Conservation (phyloP, 768 basidiomycete species). For the Strobilomyces confusus region DNA sequence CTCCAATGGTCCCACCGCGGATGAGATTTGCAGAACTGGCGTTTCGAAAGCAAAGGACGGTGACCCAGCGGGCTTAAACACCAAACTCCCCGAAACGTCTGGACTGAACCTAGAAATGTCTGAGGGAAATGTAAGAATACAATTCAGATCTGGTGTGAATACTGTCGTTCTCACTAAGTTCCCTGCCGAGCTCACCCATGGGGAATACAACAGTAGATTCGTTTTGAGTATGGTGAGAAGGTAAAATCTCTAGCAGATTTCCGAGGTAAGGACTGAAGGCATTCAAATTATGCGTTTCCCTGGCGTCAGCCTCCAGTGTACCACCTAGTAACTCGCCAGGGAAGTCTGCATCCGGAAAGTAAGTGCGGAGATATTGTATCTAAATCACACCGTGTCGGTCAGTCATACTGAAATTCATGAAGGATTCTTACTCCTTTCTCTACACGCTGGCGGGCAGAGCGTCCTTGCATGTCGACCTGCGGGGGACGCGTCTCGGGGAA, state of each 20-base stretch:
- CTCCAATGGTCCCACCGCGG: constrained; percentile 25
- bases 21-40: constrained; percentile 61
- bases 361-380: constrained; percentile 69
- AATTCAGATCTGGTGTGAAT: not conserved
- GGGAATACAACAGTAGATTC: constrained; percentile 51
- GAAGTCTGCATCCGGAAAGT: constrained; percentile 73
- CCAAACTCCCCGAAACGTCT: constrained; percentile 11
- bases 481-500: constrained; percentile 57
- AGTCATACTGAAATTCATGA: not conserved
- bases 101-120: constrained; percentile 47
- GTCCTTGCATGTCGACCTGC: constrained; percentile 26
- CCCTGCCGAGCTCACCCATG: constrained; percentile 53
- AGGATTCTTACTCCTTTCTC: constrained; percentile 58
- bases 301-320: constrained; percentile 47
- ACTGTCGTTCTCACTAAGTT: constrained; percentile 51
- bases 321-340: constrained; percentile 61
- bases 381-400: constrained; percentile 26
- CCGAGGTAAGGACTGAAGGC: constrained; percentile 57
- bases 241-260: constrained; percentile 45
- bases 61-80: constrained; percentile 34
- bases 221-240: constrained; percentile 24
- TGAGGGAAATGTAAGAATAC: constrained; percentile 23
- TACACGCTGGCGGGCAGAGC: constrained; percentile 44
- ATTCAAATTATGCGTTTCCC: constrained; percentile 30
- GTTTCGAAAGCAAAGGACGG: constrained; percentile 53